Evolutionary conservation across 768 basidiomycete genomes (phyloP).

Genomic region (Suillus decipiens): DNA sequence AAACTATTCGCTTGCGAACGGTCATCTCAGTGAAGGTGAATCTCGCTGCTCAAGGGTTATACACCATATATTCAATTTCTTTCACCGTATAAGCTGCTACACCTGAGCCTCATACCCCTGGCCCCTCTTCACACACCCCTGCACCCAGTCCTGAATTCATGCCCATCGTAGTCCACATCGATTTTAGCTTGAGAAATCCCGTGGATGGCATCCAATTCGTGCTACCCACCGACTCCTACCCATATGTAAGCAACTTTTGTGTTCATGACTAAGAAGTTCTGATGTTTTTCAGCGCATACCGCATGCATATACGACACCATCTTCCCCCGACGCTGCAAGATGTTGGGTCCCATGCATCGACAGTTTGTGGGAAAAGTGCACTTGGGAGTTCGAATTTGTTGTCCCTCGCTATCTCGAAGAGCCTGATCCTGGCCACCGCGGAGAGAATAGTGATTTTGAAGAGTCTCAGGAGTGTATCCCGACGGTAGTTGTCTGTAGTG

Average conservation of each 20-base stretch:
- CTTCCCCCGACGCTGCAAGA: constrained; percentile 87
- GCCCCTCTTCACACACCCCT: constrained; percentile 35
- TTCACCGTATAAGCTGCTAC: constrained; percentile 54
- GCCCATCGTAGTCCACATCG: constrained; percentile 74
- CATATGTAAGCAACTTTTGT: constrained; percentile 61
- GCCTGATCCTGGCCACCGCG: constrained; percentile 33
- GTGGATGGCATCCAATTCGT: constrained; percentile 86
- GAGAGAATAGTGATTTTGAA: constrained; percentile 42
- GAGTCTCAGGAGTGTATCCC: constrained; percentile 65
- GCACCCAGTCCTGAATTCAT: constrained; percentile 62
- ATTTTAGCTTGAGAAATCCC: constrained; percentile 81
- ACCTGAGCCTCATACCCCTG: constrained; percentile 80
- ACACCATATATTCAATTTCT: constrained; percentile 12
- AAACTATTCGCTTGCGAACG: constrained; percentile 36
- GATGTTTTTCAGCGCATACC: constrained; percentile 70
- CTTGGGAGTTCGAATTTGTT: constrained; percentile 98
- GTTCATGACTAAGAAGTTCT: constrained; percentile 16
- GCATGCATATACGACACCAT: constrained; percentile 88
- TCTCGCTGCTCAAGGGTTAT: background rate
- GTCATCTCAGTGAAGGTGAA: constrained; percentile 60
- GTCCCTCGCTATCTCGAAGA: constrained; percentile 85
- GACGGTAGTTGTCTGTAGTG: constrained; percentile 90
- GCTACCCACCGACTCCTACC: constrained; percentile 76
- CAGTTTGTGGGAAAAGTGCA: constrained; percentile 92
- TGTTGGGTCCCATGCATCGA: constrained; percentile 99